Base-by-base conservation (phyloP, 2,329 filamentous ascomycete genomes). In the Cladophialophora immunda region DNA sequence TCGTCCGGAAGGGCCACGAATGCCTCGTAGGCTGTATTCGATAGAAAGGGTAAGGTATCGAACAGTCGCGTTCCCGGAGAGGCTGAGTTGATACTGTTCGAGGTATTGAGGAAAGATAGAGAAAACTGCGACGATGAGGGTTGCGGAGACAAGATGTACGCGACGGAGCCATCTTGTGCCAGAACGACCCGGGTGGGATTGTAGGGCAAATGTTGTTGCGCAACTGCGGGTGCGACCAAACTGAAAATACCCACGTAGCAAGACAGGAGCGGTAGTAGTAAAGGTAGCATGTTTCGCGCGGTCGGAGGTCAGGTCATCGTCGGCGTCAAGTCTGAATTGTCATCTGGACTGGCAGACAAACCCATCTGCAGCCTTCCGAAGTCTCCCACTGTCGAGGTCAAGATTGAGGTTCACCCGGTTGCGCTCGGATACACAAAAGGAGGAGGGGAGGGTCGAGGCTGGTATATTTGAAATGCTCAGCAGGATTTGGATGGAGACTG, bases 141-240 rank as follows among this genome's bases (percentile, higher is more conserved):
- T 34, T 79, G 81, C 13, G 90, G 85, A 36, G 84, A 82, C 73
- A 97, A 89, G 70, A 94, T 84, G 77, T 95, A 97, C 66, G 89
- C 88, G 34, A 87, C 76, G 19, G 87, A 82, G 25, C 81, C 77
- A 68, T 85, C 6, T 85, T 82, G 17, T 80, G 78, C 54, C 88
- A 83, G 65, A 94, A 85, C 60, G 45, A 96, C 85, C 32, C 86
- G 88, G 0, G 93, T 93, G 2, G 92, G 91, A 63, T 89, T 89
- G 81, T 96, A 97, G 29, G 92, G 93, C 60, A 93, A 84, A 57
- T 81, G 77, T 58, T 93, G 84, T 58, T 81, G 77, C 47, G 81
- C 79, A 61, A 73, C 67, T 30, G 65, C 68, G 19, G 65, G 70
- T 67, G 70, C 62, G 29, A 69, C 66, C 27, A 67, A 50, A 50